Percentiles rank a stretch among this genome's conserved stretches.
These are phyloP conservation scores for Holtermannia corniformis DNA, from an alignment of 768 basidiomycete species.

Conservation along the genomic window DNA sequence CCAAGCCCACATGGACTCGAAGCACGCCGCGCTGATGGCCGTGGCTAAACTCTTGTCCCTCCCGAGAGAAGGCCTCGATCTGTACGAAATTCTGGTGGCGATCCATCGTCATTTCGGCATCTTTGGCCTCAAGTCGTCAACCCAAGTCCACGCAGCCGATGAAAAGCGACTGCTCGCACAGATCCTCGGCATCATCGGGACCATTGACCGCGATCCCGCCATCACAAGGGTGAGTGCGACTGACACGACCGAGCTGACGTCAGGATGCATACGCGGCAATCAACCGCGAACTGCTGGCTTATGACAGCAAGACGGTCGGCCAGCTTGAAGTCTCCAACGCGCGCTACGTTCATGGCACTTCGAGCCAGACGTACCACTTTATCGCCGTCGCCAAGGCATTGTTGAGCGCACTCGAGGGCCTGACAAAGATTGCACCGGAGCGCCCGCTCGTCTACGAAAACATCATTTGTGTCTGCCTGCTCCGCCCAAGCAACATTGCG, in stretches of 20 bases:
- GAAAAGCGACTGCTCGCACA: neutral
- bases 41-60: slow-evolving; percentile 22
- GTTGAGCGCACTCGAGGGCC: slow-evolving; percentile 6
- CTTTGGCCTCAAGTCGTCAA: neutral
- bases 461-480: slow-evolving; percentile 21
- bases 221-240: slow-evolving; percentile 27
- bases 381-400: slow-evolving; percentile 23
- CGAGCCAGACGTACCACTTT: slow-evolving; percentile 14
- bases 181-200: neutral
- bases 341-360: slow-evolving; percentile 19
- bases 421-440: slow-evolving; percentile 14
- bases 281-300: slow-evolving; percentile 22
- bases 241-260: neutral
- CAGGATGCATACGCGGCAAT: slow-evolving; percentile 35
- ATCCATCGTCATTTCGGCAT: slow-evolving; percentile 12
- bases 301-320: slow-evolving; percentile 15
- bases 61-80: slow-evolving; percentile 23
- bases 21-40: slow-evolving; percentile 31
- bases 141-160: neutral
- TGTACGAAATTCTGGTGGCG: slow-evolving; percentile 21
- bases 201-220: slow-evolving; percentile 10
- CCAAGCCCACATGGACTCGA: slow-evolving; percentile 19
- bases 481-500: slow-evolving; percentile 15
- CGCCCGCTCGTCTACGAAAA: slow-evolving; percentile 17
- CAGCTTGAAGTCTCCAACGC: slow-evolving; percentile 21